These are phyloP conservation scores for Chenopodium formosanum DNA, from an alignment of 148 eudicot species.

Conservation along the genomic window DNA sequence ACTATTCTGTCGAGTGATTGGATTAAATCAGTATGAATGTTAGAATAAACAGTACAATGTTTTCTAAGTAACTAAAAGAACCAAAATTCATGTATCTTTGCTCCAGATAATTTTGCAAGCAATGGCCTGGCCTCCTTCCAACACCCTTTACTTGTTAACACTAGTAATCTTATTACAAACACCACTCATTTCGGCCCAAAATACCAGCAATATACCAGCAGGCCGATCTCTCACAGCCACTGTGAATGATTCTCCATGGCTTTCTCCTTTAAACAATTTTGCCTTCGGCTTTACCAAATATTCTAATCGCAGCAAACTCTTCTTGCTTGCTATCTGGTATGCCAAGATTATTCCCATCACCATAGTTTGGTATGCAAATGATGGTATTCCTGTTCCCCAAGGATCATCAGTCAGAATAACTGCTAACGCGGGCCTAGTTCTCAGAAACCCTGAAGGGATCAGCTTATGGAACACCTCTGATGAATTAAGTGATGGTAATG, in stretches of 20 bases:
- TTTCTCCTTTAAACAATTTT: conserved; percentile 44
- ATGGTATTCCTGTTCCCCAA: conserved; percentile 26
- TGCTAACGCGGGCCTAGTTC: conserved; percentile 37
- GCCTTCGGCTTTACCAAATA: conserved; percentile 46
- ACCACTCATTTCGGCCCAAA: neutral
- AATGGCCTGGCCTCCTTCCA: neutral
- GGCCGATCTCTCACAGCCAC: conserved; percentile 33
- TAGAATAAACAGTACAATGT: too few species aligned
- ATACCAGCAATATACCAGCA: too few species aligned
- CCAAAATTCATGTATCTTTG: neutral
- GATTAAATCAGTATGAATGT: too few species aligned
- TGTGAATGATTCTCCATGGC: conserved; percentile 29
- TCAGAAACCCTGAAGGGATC: conserved; percentile 40
- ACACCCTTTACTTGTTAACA: neutral
- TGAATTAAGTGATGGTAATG: neutral
- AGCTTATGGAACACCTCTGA: conserved; percentile 28
- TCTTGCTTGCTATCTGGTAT: conserved; percentile 56
- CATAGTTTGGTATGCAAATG: conserved; percentile 45
- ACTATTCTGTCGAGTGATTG: too few species aligned
- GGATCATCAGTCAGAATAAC: conserved; percentile 42
- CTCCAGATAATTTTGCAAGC: neutral
- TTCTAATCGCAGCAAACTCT: conserved; percentile 23
- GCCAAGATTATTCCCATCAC: conserved; percentile 44
- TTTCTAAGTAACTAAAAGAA: too few species aligned
- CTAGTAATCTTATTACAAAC: conserved; percentile 9